Evolutionary conservation across 805 yeast species (phyloP).

Genomic region (Clavispora carvajalis): DNA sequence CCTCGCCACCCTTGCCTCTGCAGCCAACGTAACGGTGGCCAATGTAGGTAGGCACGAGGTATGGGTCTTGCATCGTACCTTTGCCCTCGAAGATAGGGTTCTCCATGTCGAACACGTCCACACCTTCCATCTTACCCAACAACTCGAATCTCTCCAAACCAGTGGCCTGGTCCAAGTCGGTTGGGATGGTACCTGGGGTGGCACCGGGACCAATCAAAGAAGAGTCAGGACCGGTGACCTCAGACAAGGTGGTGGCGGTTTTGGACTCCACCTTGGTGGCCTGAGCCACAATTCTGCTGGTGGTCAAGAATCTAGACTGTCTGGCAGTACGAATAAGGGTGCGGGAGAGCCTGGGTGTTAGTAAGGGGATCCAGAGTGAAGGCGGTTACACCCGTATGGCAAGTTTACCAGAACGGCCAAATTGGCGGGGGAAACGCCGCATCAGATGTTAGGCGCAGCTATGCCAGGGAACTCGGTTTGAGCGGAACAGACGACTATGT

Average conservation of each 20-base stretch:
- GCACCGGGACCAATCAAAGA: conserved; percentile 92
- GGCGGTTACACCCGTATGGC: too few species aligned
- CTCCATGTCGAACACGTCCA: conserved; percentile 85
- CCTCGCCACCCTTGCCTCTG: conserved; percentile 91
- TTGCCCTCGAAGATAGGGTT: conserved; percentile 83
- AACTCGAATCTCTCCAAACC: conserved; percentile 97
- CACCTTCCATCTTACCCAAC: conserved; percentile 91
- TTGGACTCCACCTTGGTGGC: conserved; percentile 36
- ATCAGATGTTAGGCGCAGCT: too few species aligned
- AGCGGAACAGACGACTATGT: too few species aligned
- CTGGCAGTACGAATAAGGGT: conserved; percentile 30
- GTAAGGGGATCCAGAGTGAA: too few species aligned
- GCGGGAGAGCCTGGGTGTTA: conserved; percentile 31
- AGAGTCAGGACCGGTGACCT: conserved; percentile 68
- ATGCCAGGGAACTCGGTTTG: too few species aligned
- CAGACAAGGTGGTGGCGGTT: conserved; percentile 65
- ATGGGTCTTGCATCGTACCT: conserved; percentile 90
- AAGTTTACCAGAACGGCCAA: too few species aligned
- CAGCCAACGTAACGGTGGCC: conserved; percentile 95
- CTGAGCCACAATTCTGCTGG: conserved; percentile 24
- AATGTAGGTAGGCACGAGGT: conserved; percentile 83
- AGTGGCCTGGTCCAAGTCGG: conserved; percentile 94
- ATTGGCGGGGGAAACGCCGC: too few species aligned
- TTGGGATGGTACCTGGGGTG: conserved; percentile 75
- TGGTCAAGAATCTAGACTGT: conserved; percentile 30